Evolutionary conservation across 2,329 filamentous ascomycete species (phyloP), one percentile per base, ranked within the genome.

Genomic region (Cercospora canescens): DNA sequence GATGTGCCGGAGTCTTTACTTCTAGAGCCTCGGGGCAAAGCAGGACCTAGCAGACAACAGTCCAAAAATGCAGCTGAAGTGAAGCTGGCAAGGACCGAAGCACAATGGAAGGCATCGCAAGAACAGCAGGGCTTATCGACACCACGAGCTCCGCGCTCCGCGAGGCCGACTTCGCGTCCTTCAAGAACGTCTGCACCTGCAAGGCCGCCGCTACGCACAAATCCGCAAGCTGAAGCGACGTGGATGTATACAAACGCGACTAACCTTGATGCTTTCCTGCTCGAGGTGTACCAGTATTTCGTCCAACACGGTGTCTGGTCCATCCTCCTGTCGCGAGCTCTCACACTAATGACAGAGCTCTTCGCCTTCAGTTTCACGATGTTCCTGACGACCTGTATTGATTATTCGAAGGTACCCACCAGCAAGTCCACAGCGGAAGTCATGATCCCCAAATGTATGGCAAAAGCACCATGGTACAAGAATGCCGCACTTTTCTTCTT

Each of bases 181-280:
- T 69, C 65, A 6, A 35, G 50, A 9, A 30, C 35, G 11, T 60
- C 54, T 26, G 63, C 77, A 28, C 35, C 65, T 11, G 72, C 77
- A 1, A 55, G 60, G 26, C 70, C 82, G 21, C 28, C 61, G 24
- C n/a, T 45, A 0, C 63, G 55, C 48, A 81, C 84, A 30, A 86
- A 87, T 72, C 86, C 88, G 0, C 88, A 88, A 77, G 91, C 94
- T 75, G 91, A 89, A 77, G 93, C 94, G 3, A 87, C 96, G 82
- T 97, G 93, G 90, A 87, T 92, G 79, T 97, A 94, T 91, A 92
- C 92, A 62, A 97, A 97, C 74, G 92, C 95, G 64, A 88, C 91
- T 39, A 95, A 96, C 75, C 83, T 97, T 61, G 94, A 97, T 78
- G 90, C 88, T 73, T 97, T 97, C 76, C 88, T 97, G 75, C 86